Percentiles rank a stretch among this genome's conserved stretches.
Evolutionary conservation across 495 filamentous ascomycete genomes (phyloP).

Genomic region (Elasticomyces elasticus): DNA sequence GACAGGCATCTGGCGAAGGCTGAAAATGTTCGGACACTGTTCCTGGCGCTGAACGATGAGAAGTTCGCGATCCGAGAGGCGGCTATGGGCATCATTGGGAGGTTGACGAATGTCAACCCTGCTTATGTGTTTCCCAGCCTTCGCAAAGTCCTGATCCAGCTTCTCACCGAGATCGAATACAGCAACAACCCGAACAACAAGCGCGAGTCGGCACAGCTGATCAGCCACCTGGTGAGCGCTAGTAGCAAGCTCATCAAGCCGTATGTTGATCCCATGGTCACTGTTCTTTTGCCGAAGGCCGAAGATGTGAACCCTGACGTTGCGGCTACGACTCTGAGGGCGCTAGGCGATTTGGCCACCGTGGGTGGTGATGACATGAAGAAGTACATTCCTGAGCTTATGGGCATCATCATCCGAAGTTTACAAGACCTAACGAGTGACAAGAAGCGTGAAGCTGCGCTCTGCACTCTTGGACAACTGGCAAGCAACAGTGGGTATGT

Average conservation of each 20-base stretch:
- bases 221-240: conserved; percentile 83
- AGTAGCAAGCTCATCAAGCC: conserved; percentile 84
- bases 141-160: conserved; percentile 87
- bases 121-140: conserved; percentile 94
- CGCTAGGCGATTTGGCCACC: conserved; percentile 83
- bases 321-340: conserved; percentile 82
- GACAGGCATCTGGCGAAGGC: conserved; percentile 90
- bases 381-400: conserved; percentile 73
- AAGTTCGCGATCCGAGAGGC: conserved; percentile 85
- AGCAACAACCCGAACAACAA: conserved; percentile 89
- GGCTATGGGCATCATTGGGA: conserved; percentile 89
- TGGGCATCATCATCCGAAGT: conserved; percentile 87
- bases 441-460: conserved; percentile 77
- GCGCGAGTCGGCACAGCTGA: conserved; percentile 87
- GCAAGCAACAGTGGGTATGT: conserved; percentile 95
- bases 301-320: conserved; percentile 73
- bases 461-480: conserved; percentile 83
- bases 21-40: conserved; percentile 89
- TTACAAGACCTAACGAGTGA: conserved; percentile 86
- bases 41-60: conserved; percentile 94
- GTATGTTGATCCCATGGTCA: conserved; percentile 90
- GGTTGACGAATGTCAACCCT: conserved; percentile 81
- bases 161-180: conserved; percentile 89
- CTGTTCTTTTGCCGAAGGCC: conserved; percentile 80
- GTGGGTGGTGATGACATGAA: conserved; percentile 89